Evolutionary conservation across 2,329 filamentous ascomycete species (phyloP).

Genomic region (Fusarium virguliforme): DNA sequence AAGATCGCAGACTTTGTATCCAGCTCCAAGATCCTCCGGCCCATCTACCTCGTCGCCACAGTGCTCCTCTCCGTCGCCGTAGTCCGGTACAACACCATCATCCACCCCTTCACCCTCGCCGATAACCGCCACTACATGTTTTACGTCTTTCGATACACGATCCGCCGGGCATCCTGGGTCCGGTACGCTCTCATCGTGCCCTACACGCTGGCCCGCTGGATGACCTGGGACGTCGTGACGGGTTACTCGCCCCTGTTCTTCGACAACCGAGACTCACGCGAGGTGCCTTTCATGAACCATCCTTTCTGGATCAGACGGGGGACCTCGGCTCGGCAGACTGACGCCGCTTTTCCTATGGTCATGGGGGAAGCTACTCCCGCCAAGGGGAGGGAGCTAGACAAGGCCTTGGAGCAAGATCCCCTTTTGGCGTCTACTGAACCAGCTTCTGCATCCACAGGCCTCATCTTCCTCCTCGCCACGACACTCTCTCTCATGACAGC

Average conservation of each 20-base stretch:
- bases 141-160: conserved; percentile 90
- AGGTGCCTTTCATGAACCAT: conserved; percentile 50
- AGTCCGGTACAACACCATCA: conserved; percentile 88
- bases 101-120: conserved; percentile 95
- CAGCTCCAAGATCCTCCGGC: conserved; percentile 56
- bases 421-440: conserved; percentile 51
- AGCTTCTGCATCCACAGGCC: conserved; percentile 65
- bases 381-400: conserved; percentile 20
- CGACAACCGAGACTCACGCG: conserved; percentile 15
- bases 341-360: conserved; percentile 20
- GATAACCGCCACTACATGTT: conserved; percentile 99
- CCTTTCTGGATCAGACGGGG: conserved; percentile 48
- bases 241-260: conserved; percentile 55
- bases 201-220: conserved; percentile 81
- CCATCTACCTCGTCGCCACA: conserved; percentile 56
- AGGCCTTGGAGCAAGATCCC: conserved; percentile 49
- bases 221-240: conserved; percentile 76
- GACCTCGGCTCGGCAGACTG: conserved; percentile 23
- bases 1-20: conserved; percentile 44
- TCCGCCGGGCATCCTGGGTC: conserved; percentile 75
- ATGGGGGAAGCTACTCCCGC: conserved; percentile 13
- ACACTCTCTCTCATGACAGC: conserved; percentile 87
- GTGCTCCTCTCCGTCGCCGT: conserved; percentile 60
- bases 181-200: conserved; percentile 78
- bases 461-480: conserved; percentile 78